Percentiles rank a stretch among this genome's conserved stretches.
These are phyloP conservation scores for Petasospora fabianii DNA, from an alignment of 1,139 yeast genomes.

Conservation along the genomic window DNA sequence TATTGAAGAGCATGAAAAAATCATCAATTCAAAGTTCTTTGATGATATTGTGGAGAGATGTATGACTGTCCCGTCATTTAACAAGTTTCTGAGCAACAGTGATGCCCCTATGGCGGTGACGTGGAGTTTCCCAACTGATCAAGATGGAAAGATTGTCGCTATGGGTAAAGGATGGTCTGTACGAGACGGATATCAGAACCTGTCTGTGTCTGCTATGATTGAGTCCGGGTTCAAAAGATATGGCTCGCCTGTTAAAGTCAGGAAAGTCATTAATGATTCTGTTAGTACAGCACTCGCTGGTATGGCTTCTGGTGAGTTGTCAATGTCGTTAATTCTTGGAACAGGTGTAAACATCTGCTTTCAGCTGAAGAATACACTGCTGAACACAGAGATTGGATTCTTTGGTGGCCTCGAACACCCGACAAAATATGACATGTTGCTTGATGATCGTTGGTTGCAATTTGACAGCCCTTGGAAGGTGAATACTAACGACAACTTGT, in stretches of 20 bases:
- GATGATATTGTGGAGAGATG: constrained; percentile 22
- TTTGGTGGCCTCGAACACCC: constrained; percentile 25
- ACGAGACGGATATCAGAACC: constrained; percentile 19
- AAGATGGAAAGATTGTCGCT: constrained; percentile 25
- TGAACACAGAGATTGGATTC: constrained; percentile 34
- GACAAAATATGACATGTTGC: constrained; percentile 18
- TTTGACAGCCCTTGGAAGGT: constrained; percentile 6
- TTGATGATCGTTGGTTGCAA: constrained; percentile 16
- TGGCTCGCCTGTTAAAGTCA: constrained; percentile 11
- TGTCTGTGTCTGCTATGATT: constrained; percentile 23
- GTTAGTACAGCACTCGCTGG: constrained; percentile 30
- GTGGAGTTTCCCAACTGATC: constrained; percentile 34
- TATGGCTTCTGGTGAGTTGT: constrained; percentile 13
- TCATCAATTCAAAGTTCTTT: constrained; percentile 28
- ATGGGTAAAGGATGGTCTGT: constrained; percentile 36
- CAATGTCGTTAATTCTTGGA: constrained; percentile 33
- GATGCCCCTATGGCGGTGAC: constrained; percentile 26
- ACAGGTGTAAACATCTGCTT: constrained; percentile 35
- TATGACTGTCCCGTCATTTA: not conserved
- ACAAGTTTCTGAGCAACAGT: not conserved
- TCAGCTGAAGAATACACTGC: constrained; percentile 13
- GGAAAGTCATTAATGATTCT: constrained; percentile 32
- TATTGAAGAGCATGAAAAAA: constrained; percentile 17
- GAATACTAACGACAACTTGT: constrained; percentile 7
- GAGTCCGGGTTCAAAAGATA: constrained; percentile 8